These are phyloP conservation scores for Aspergillus incahuasiensis DNA, from an alignment of 495 filamentous ascomycete genomes.

Conservation along the genomic window DNA sequence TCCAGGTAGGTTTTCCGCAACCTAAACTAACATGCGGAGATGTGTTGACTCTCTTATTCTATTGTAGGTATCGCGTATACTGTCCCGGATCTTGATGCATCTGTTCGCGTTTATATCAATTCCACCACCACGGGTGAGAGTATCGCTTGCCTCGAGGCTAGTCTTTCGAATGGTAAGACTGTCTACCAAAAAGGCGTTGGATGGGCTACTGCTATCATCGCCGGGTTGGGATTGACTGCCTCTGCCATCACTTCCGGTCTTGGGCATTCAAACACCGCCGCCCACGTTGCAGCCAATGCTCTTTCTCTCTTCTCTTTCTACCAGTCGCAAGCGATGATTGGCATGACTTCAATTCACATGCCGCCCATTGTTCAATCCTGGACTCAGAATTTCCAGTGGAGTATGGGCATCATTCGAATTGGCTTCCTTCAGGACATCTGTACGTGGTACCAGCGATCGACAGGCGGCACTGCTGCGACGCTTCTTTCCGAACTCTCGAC, in stretches of 20 bases:
- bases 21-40: neutral
- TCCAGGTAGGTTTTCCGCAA: constrained; percentile 38
- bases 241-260: constrained; percentile 79
- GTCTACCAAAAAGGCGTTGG: constrained; percentile 85
- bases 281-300: constrained; percentile 90
- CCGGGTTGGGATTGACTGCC: constrained; percentile 73
- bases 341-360: constrained; percentile 76
- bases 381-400: constrained; percentile 99
- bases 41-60: neutral
- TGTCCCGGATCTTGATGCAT: constrained; percentile 91
- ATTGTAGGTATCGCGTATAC: constrained; percentile 69
- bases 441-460: constrained; percentile 95
- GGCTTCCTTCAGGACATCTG: constrained; percentile 82
- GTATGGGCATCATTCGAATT: constrained; percentile 91
- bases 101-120: constrained; percentile 75
- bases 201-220: constrained; percentile 84
- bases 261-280: constrained; percentile 92
- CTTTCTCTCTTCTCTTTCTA: constrained; percentile 93
- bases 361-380: constrained; percentile 88
- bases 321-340: constrained; percentile 94
- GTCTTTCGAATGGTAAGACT: constrained; percentile 88
- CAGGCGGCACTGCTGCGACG: constrained; percentile 80
- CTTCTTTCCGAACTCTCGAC: constrained; percentile 68
- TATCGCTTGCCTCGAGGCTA: constrained; percentile 84
- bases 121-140: constrained; percentile 51